A percentile compares a stretch with the other conserved stretches of the same genome.
phyloP scores from a whole-genome alignment of 306 rosid genomes.

The Calophaca sinica region DNA sequence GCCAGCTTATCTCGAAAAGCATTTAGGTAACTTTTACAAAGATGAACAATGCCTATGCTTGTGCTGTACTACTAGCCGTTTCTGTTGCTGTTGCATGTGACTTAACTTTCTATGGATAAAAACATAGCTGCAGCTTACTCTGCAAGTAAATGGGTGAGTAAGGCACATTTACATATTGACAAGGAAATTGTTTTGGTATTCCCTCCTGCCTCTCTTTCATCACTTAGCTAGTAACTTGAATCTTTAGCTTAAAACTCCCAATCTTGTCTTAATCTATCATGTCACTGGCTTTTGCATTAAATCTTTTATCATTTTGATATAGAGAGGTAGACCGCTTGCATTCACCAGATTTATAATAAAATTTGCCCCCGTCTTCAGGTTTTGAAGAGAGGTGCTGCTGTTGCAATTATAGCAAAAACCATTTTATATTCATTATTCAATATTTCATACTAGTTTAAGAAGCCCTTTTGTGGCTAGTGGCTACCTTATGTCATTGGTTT shows the following conservation, averaged over 20 bases:
- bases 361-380: slow-evolving; percentile 14
- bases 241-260: background rate
- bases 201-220: too few relatives aligned
- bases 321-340: background rate
- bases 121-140: too few relatives aligned
- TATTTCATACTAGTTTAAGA: slow-evolving; percentile 2
- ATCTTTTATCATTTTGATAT: background rate
- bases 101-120: too few relatives aligned
- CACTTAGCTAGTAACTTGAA: too few relatives aligned
- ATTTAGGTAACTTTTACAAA: too few relatives aligned
- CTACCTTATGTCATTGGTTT: slow-evolving; percentile 23
- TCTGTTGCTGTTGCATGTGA: too few relatives aligned
- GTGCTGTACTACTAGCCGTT: too few relatives aligned
- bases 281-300: background rate
- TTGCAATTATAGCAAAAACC: background rate
- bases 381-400: slow-evolving; percentile 6
- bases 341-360: slow-evolving; percentile 12
- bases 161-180: too few relatives aligned
- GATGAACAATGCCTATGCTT: too few relatives aligned
- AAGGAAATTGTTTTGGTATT: too few relatives aligned
- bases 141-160: too few relatives aligned
- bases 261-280: background rate
- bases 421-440: background rate
- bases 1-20: too few relatives aligned
- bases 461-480: slow-evolving; percentile 3